Evolutionary conservation across 2,329 filamentous ascomycete genomes (phyloP).

Genomic region (Penicillium sp.): DNA sequence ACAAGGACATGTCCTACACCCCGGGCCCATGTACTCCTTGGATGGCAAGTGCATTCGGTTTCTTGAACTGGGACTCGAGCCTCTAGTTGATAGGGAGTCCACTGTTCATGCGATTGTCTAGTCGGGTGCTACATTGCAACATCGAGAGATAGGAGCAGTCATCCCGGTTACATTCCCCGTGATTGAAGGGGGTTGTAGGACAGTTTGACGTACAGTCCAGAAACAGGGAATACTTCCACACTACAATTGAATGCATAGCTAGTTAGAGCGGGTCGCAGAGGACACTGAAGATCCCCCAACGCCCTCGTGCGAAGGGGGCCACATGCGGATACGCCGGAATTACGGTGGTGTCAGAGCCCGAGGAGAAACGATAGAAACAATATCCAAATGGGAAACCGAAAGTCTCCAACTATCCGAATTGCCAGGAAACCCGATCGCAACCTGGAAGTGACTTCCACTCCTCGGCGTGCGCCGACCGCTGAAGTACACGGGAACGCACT

Average conservation of each 20-base stretch:
- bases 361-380: conserved; percentile 1
- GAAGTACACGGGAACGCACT: conserved; percentile 23
- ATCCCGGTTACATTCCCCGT: conserved; percentile 4
- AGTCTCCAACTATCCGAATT: too few relatives aligned
- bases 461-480: conserved; percentile 14
- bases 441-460: conserved; percentile 8
- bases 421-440: too few relatives aligned
- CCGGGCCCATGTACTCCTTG: too few relatives aligned
- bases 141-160: too few relatives aligned
- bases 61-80: too few relatives aligned
- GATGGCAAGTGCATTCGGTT: too few relatives aligned
- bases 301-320: background rate
- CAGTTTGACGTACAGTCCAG: conserved; percentile 9
- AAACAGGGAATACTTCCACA: conserved; percentile 26
- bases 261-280: background rate
- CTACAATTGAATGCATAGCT: too few relatives aligned
- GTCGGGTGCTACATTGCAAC: too few relatives aligned
- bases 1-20: too few relatives aligned
- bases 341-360: background rate
- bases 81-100: too few relatives aligned
- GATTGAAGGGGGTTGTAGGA: conserved; percentile 13
- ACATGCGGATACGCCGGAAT: conserved; percentile 6
- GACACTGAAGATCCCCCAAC: background rate
- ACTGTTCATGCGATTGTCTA: too few relatives aligned
- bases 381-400: too few relatives aligned